Evolutionary conservation across 1,139 yeast genomes (phyloP), one percentile per base, ranked within the genome.

Genomic region (Diutina scorzettiae): DNA sequence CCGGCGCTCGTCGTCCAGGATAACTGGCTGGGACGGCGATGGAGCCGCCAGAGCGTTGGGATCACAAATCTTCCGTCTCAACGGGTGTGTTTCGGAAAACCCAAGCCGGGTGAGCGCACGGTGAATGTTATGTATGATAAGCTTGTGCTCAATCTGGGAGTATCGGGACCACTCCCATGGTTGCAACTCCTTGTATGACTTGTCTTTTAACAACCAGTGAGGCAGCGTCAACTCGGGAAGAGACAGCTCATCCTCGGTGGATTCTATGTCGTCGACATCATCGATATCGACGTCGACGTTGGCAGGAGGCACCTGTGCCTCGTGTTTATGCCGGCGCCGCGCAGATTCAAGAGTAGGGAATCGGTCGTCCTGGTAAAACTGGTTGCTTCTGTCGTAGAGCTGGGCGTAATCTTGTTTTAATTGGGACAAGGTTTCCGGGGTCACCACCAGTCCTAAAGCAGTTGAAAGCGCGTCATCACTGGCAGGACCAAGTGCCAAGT

Each of bases 31-130:
- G 7, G n/a, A 11, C 3, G 39, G 39, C 20, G 39, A 34, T 19
- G 20, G 28, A 17, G 16, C 39, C 9, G 27, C 24, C 39, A 23
- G 29, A 14, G 39, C 24, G 19, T 21, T n/a, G 28, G 39, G 39
- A 23, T 34, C 39, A 16, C 39, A 21, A 41, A 68, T 59, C 46
- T 62, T 64, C 44, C 55, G 60, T 36, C 74, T 53, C 43, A 68
- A 54, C 5, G 74, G 73, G 50, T 69, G 73, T 12, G 72, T 65
- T 37, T 62, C 69, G 51, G 64, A 64, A 46, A 56, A 69, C 25
- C 73, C 74, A 39, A 66, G 52, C 41, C 74, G 51, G 19, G 69
- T 66, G 47, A 69, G 59, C 9, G 71, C 71, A 44, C 60, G 57
- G 48, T 65, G 58, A 41, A 61, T 56, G 47, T 66, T 68, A 31